phyloP scores from a whole-genome alignment of 345 rosid species.

The Salix caprea region DNA sequence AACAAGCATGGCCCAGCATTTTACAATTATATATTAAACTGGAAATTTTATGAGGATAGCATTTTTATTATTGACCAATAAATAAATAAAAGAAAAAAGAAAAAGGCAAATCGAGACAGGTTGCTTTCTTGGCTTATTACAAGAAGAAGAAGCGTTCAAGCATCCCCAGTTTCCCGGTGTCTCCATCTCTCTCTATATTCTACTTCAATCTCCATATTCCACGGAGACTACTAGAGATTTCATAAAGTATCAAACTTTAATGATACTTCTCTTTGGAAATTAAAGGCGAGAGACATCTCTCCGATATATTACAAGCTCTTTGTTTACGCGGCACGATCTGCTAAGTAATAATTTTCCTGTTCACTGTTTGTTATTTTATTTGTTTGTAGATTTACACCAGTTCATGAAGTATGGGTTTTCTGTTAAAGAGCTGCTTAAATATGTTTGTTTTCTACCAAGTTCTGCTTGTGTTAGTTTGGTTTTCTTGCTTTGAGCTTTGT shows the following conservation, averaged over 20 bases:
- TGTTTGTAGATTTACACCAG: not conserved
- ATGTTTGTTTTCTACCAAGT: not conserved
- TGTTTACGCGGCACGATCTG: not conserved
- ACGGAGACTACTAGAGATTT: not conserved
- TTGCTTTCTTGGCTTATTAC: conserved; percentile 16
- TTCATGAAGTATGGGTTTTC: not conserved
- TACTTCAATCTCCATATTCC: not conserved
- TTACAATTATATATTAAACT: not conserved
- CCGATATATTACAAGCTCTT: not conserved
- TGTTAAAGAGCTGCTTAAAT: not conserved
- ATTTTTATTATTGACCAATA: not conserved
- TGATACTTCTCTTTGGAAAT: conserved; percentile 10
- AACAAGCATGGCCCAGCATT: not conserved
- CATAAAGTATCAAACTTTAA: not conserved
- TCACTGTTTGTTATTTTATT: not conserved
- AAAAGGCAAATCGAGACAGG: not conserved
- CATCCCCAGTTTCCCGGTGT: conserved; percentile 13
- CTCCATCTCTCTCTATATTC: conserved; percentile 2
- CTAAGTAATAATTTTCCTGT: not conserved
- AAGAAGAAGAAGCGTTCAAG: conserved; percentile 38
- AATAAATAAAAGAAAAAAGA: not conserved
- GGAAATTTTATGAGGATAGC: too few relatives aligned
- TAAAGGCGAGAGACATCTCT: conserved; percentile 10
- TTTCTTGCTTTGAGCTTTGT: not conserved
- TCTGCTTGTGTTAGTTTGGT: not conserved